These are phyloP conservation scores for Pseudopithomyces chartarum DNA, from an alignment of 2,329 filamentous ascomycete species.

Conservation along the genomic window DNA sequence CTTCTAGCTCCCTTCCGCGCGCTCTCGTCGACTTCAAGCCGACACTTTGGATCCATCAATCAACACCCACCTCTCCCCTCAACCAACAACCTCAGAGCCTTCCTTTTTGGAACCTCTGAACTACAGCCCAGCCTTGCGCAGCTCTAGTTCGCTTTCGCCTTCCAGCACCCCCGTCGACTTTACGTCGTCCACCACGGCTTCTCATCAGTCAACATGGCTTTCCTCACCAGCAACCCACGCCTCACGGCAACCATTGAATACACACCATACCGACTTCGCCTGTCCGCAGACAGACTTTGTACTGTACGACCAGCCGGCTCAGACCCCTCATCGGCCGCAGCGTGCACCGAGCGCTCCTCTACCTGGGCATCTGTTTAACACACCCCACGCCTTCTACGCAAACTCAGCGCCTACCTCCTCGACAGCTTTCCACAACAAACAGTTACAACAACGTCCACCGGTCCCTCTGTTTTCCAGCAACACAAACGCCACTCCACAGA, in stretches of 20 bases:
- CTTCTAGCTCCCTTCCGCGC: constrained; percentile 40
- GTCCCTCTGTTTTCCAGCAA: constrained; percentile 72
- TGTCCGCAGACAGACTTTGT: constrained; percentile 73
- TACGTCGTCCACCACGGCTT: constrained; percentile 83
- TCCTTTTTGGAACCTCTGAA: constrained; percentile 62
- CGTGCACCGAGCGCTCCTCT: constrained; percentile 59
- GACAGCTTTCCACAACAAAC: constrained; percentile 60
- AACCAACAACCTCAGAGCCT: constrained; percentile 43
- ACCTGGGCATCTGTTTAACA: constrained; percentile 64
- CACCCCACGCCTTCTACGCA: constrained; percentile 67
- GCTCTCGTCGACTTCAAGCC: constrained; percentile 30
- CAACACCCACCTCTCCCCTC: constrained; percentile 31
- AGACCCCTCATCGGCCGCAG: constrained; percentile 48
- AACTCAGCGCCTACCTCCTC: constrained; percentile 68
- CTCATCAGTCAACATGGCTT: constrained; percentile 75
- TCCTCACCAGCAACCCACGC: constrained; percentile 64
- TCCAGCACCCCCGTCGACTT: constrained; percentile 69
- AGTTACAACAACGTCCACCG: constrained; percentile 64
- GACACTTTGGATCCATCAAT: constrained; percentile 38
- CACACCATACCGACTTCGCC: constrained; percentile 49
- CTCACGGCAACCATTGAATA: constrained; percentile 56
- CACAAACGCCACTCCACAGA: constrained; percentile 59
- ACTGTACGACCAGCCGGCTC: constrained; percentile 66
- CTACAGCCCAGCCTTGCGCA: constrained; percentile 66
- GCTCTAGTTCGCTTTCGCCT: constrained; percentile 61